Evolutionary conservation across 208 protist genomes (phyloP).

Genomic region (Entamoeba invadens): DNA sequence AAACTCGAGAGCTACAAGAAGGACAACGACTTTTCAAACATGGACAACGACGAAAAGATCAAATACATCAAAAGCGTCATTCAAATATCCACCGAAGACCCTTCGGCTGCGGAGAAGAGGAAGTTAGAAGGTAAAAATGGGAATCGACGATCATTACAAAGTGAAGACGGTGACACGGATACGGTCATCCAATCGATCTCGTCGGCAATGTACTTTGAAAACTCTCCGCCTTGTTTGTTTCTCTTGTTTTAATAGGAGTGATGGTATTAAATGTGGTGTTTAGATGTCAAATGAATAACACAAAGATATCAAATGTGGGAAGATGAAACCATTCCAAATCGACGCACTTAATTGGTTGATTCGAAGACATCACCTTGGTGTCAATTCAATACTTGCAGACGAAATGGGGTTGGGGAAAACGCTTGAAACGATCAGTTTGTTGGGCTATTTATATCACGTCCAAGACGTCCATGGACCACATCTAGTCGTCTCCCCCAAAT

Average conservation of each 20-base stretch:
- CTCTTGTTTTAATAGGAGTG: neutral
- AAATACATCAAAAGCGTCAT: neutral
- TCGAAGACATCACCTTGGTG: neutral
- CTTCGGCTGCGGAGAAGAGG: neutral
- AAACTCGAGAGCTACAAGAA: neutral
- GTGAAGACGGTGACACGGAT: neutral
- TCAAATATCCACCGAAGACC: neutral
- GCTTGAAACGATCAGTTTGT: neutral
- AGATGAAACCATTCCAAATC: neutral
- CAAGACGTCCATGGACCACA: neutral
- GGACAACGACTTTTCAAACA: neutral
- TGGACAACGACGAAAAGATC: neutral
- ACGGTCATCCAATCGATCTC: neutral
- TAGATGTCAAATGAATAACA: too few species aligned
- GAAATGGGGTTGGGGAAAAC: slow-evolving; percentile 81
- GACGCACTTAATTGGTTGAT: neutral
- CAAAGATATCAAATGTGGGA: neutral
- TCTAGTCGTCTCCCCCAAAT: slow-evolving; percentile 39
- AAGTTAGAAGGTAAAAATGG: neutral
- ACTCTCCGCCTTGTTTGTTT: neutral
- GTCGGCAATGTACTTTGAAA: neutral
- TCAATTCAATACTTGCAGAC: slow-evolving; percentile 83
- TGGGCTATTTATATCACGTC: neutral
- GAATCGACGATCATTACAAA: neutral
- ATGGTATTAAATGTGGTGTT: too few species aligned